phyloP scores from a whole-genome alignment of 2,329 filamentous ascomycete species.

The Aspergillus fumigatus region DNA sequence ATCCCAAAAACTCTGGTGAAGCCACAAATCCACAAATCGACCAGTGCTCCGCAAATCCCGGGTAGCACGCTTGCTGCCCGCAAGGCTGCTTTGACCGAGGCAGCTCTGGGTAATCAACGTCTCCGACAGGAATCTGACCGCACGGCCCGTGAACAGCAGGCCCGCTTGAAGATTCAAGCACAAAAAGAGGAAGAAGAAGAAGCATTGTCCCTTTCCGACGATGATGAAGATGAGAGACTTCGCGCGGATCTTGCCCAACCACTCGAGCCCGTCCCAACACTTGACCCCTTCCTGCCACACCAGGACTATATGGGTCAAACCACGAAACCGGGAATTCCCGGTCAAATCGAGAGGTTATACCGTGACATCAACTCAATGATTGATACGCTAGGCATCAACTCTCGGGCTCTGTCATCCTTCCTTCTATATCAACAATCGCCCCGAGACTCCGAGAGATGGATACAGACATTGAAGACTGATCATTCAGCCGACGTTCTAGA shows the following conservation, averaged over 20 bases:
- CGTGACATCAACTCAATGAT: conserved; percentile 71
- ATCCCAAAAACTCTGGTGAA: conserved; percentile 26
- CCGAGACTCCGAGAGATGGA: conserved; percentile 49
- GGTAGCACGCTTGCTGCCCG: conserved; percentile 38
- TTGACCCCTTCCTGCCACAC: conserved; percentile 47
- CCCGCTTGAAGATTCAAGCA: conserved; percentile 28
- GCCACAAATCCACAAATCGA: conserved; percentile 31
- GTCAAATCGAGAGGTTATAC: conserved; percentile 47
- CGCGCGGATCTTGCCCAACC: conserved; percentile 42
- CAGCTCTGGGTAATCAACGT: conserved; percentile 26
- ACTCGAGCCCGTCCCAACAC: conserved; percentile 38
- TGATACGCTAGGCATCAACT: conserved; percentile 83
- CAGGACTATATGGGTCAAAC: conserved; percentile 43
- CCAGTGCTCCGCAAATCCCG: conserved; percentile 35
- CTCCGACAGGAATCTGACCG: conserved; percentile 20
- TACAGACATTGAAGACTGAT: conserved; percentile 36
- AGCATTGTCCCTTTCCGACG: conserved; percentile 37
- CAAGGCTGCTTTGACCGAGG: conserved; percentile 35
- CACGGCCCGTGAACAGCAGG: conserved; percentile 23
- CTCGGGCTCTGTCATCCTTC: conserved; percentile 58
- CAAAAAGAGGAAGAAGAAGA: conserved; percentile 28
- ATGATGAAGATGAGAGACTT: conserved; percentile 46
- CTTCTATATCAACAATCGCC: conserved; percentile 44
- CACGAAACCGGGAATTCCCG: conserved; percentile 45
- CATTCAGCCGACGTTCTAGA: conserved; percentile 66